Evolutionary conservation across 2,329 filamentous ascomycete species (phyloP).

Genomic region (Dactylella cylindrospora): DNA sequence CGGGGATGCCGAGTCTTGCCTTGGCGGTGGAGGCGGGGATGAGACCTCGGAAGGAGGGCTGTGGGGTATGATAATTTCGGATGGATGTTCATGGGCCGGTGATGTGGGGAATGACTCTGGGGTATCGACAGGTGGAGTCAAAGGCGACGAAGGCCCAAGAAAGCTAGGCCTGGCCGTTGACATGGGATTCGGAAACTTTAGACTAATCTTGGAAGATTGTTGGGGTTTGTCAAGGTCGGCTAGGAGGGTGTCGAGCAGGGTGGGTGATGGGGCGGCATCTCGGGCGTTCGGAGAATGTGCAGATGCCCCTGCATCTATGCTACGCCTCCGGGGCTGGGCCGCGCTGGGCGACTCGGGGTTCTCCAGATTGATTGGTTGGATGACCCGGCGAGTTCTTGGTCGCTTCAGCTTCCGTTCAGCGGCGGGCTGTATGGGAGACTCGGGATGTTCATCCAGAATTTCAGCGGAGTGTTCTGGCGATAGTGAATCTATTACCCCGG

Average conservation of each 20-base stretch:
- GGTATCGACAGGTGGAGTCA: constrained; percentile 33
- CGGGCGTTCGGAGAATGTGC: constrained; percentile 19
- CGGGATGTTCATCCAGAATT: constrained; percentile 60
- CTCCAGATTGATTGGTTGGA: constrained; percentile 57
- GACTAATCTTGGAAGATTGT: constrained; percentile 23
- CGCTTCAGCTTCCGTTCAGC: constrained; percentile 84
- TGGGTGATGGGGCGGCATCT: constrained; percentile 33
- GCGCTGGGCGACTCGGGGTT: constrained; percentile 53
- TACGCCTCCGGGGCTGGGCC: constrained; percentile 49
- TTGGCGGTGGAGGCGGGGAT: constrained; percentile 20
- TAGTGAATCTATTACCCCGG: constrained; percentile 70
- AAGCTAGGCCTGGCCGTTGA: constrained; percentile 26
- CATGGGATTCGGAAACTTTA: constrained; percentile 33
- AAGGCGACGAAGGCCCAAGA: constrained; percentile 24
- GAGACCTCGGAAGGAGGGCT: constrained; percentile 53
- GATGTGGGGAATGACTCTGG: constrained; percentile 31
- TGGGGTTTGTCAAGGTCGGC: constrained; percentile 41
- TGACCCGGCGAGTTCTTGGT: constrained; percentile 72
- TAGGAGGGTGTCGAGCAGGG: constrained; percentile 36
- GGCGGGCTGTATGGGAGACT: constrained; percentile 34
- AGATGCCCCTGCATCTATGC: constrained; percentile 52
- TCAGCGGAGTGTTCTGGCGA: constrained; percentile 67
- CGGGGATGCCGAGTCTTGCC: constrained; percentile 63
- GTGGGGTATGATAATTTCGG: constrained; percentile 44
- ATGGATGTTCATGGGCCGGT: constrained; percentile 20